These are phyloP conservation scores for Kodamaea anthophila DNA, from an alignment of 1,139 yeast genomes.

Conservation along the genomic window DNA sequence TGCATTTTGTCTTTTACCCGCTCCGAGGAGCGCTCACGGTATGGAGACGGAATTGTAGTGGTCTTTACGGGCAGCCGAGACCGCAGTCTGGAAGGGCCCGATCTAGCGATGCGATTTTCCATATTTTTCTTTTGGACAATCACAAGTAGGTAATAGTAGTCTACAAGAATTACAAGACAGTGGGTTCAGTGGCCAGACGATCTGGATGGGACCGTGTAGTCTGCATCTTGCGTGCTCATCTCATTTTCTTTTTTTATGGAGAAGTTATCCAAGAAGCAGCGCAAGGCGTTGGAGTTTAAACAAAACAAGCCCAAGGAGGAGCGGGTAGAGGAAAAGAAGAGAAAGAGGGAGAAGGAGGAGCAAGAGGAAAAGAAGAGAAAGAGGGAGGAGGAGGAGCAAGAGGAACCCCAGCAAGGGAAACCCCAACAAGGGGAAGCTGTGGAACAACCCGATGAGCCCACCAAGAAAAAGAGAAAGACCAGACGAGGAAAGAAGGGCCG, in stretches of 20 bases:
- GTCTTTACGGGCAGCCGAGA: constrained; percentile 15
- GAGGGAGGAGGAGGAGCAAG: constrained; percentile 14
- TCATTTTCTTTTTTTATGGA: constrained; percentile 16
- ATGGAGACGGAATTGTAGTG: constrained; percentile 5
- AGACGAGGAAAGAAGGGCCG: constrained; percentile 72
- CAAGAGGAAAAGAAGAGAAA: constrained; percentile 14
- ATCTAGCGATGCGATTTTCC: constrained; percentile 1
- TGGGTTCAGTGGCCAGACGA: too few relatives aligned
- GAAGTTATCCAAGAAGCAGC: constrained; percentile 71
- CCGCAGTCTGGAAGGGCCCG: constrained; percentile 13
- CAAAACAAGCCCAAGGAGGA: constrained; percentile 39
- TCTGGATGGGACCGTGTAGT: too few relatives aligned
- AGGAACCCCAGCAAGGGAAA: constrained; percentile 4
- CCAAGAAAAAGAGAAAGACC: constrained; percentile 63
- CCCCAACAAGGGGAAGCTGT: constrained; percentile 9
- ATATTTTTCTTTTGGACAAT: not conserved
- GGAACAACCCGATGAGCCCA: constrained; percentile 14
- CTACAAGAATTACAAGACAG: not conserved
- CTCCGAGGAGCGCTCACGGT: constrained; percentile 14
- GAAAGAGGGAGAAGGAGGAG: constrained; percentile 12
- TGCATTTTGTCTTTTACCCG: constrained; percentile 13
- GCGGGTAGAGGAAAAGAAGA: constrained; percentile 26
- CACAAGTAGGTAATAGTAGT: not conserved
- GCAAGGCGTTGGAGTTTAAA: constrained; percentile 69
- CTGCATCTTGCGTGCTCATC: too few relatives aligned